Conservation (phyloP, 2,329 filamentous ascomycete species). For the Teratosphaeria pseudoeucalypti region DNA sequence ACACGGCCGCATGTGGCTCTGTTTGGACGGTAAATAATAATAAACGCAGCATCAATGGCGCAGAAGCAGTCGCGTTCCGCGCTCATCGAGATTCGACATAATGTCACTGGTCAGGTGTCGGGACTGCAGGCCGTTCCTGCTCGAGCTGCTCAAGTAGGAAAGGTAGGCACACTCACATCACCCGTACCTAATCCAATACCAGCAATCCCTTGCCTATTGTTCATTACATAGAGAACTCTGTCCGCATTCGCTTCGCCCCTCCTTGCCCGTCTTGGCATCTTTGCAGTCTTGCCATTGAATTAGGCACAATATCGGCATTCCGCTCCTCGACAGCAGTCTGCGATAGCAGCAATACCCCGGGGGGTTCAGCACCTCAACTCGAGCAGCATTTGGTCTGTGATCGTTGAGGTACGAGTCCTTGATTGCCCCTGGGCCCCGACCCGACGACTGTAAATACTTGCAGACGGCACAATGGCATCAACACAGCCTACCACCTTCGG, state of each 20-base stretch:
- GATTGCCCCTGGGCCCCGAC: background rate
- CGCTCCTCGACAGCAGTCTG: background rate
- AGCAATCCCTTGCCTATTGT: background rate
- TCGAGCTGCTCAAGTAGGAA: background rate
- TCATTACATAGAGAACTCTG: background rate
- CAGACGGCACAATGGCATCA: background rate
- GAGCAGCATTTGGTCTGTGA: background rate
- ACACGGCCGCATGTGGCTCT: background rate
- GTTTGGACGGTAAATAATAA: background rate
- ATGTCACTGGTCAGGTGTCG: background rate
- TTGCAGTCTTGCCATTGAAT: background rate
- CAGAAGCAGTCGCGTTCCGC: background rate
- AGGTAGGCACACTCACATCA: background rate
- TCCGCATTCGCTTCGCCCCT: background rate
- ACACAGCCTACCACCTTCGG: conserved; percentile 29
- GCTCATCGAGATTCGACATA: background rate
- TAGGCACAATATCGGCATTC: background rate
- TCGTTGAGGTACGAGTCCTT: background rate
- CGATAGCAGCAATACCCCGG: background rate
- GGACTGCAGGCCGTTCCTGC: background rate
- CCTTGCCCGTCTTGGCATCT: background rate
- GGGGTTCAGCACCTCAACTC: background rate
- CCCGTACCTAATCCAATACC: background rate
- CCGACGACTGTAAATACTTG: background rate
- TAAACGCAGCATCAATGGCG: background rate